Base-by-base conservation (phyloP, 1,284 basidiomycete species). In the Tilletia walkeri region DNA sequence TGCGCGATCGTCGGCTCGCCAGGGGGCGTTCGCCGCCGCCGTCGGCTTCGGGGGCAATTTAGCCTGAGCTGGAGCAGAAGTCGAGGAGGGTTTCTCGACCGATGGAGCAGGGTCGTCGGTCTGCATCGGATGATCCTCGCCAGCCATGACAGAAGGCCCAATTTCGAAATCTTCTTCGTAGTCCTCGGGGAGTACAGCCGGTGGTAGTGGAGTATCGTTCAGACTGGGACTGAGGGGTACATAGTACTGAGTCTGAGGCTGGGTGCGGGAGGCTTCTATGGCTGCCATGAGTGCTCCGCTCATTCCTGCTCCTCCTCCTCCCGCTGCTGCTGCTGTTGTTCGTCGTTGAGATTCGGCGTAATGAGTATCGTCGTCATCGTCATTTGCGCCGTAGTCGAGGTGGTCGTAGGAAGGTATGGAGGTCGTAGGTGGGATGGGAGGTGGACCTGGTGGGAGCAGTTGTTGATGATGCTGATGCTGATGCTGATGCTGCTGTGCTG, bases 281-380 rank as follows among this genome's bases (percentile, higher is more conserved):
- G 50, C 50, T 18, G 50, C 50, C 20, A 53, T 53, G 50, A 53
- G 50, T 18, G 50, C 50, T 53, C 50, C 50, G 7, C 50, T 18
- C 18, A 53, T 7, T 18, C 10, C 50, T 12, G 50, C 24, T 30
- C 24, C 24, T 30, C 24, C 24, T 30, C 24, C 24, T 30, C 24
- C 24, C 24, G 24, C 24, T 30, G 24, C 24, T 30, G 24, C 24
- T 30, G 24, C 2, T 30, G 24, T 30, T 30, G 24, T 30, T 30
- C 24, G 41, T 45, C 14, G 41, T 3, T 45, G 41, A 45, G 41
- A 14, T 14, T 7, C 41, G 14, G 41, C 9, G 6, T 45, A 3
- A 45, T 14, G 41, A 14, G 41, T 9, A 45, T 56, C 54, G 4
- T 56, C 18, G 12, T 56, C 24, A 1, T 20, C 20, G 34, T 20